Evolutionary conservation across 2,329 filamentous ascomycete species (phyloP).

Genomic region (Sarocladium strictum): DNA sequence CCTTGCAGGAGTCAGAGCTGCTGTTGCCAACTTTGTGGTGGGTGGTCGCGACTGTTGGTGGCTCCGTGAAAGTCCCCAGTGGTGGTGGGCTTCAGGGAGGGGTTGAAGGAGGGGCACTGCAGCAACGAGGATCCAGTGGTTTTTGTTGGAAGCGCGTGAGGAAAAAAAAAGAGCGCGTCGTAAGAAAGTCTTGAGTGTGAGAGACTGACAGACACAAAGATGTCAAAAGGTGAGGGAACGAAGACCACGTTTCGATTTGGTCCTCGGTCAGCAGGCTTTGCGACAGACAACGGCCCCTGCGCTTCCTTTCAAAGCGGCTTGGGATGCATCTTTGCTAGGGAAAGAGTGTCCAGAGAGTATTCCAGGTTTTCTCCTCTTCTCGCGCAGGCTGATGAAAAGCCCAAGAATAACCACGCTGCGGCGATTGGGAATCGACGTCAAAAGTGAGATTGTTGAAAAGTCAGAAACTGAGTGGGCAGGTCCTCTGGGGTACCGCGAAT

Average conservation of each 20-base stretch:
- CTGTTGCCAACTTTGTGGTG: not conserved
- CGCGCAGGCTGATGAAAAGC: not conserved
- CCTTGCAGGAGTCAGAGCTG: not conserved
- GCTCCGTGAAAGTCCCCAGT: not conserved
- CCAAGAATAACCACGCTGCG: no score
- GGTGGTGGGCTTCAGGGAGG: slow-evolving; percentile 3
- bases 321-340: slow-evolving; percentile 5
- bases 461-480: not conserved
- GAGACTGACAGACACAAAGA: not conserved
- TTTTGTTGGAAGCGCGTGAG: not conserved
- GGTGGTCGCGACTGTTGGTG: not conserved
- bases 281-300: slow-evolving; percentile 3
- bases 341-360: not conserved
- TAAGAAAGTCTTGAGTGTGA: not conserved
- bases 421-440: not conserved
- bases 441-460: not conserved
- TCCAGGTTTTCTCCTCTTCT: not conserved
- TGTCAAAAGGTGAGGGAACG: not conserved
- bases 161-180: slow-evolving; percentile 8
- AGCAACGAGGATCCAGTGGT: not conserved
- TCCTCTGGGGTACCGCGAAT: not conserved
- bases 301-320: slow-evolving; percentile 1
- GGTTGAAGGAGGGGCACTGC: slow-evolving; percentile 2
- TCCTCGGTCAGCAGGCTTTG: not conserved
- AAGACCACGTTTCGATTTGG: not conserved